Base-by-base conservation (phyloP, 1,284 basidiomycete species). In the Rhodotorula sp. region DNA sequence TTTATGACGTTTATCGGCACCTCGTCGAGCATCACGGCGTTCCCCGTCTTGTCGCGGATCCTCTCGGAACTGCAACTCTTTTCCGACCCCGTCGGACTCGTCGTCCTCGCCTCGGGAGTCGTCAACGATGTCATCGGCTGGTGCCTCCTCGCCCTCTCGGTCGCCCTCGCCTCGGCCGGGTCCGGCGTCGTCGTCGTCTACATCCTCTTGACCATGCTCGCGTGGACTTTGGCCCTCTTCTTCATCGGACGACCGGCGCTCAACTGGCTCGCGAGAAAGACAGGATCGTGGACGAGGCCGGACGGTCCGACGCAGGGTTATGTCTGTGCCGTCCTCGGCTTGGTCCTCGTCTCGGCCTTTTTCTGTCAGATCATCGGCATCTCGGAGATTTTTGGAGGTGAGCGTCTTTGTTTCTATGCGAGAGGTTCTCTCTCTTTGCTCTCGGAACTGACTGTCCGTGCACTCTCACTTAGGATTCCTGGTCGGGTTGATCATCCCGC, bases 1-100 rank as follows among this genome's bases (percentile, higher is more conserved):
- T 98, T 98, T 81, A 87, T 59, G 85, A 87, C 97, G 56, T 98
- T 97, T 81, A 88, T 91, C 56, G 92, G 93, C 62, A 91, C 95
- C 22, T 82, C 75, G 12, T 73, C 60, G 37, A 66, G 69, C 49
- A 79, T 80, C 69, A 80, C 80, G 15, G 80, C 80, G 29, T 82
- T 83, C 64, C 82, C 86, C 0, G 95, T 99, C 4, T 86, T 98
- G 12, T 96, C 94, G 79, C 89, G 95, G 61, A 92, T 93, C 74
- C 83, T 93, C 61, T 88, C 89, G 17, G 83, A 85, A 63, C 82
- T 84, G 57, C 84, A 85, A 80, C 84, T 99, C 4, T 85, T 98
- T 68, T 90, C 95, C 72, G 96, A 94, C 17, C 91, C 89, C 0
- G 94, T 99, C 56, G 96, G 95, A 8, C 88, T 95, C 67, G 89